Evolutionary conservation across 78 protist species (phyloP).

Genomic region (Dictyostelium intermedium): DNA sequence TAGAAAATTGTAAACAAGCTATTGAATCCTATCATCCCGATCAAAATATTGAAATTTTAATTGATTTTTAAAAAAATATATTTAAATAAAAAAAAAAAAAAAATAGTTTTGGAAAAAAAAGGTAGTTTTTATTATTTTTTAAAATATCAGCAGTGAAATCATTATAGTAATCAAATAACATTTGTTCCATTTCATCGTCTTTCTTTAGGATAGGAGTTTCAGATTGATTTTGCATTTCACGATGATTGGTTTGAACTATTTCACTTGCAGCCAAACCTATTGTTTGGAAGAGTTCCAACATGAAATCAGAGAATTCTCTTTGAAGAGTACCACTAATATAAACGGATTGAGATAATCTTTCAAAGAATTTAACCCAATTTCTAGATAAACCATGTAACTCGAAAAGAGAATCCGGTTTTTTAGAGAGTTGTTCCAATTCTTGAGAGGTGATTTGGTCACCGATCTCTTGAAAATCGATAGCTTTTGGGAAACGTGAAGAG

Average conservation of each 20-base stretch:
- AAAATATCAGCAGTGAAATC: neutral
- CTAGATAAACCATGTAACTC: neutral
- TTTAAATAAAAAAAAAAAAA: neutral
- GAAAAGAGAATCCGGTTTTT: neutral
- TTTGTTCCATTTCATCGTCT: slow-evolving; percentile 14
- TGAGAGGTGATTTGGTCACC: neutral
- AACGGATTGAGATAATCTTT: neutral
- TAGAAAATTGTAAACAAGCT: neutral
- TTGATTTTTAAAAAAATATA: slow-evolving; percentile 2
- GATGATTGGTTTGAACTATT: slow-evolving; percentile 10
- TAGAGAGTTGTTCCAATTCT: neutral
- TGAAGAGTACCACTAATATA: neutral
- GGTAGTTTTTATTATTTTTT: neutral
- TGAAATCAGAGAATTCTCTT: neutral
- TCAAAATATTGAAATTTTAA: neutral
- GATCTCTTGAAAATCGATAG: neutral
- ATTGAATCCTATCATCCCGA: slow-evolving; percentile 7
- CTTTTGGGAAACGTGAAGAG: neutral
- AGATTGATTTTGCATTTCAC: neutral
- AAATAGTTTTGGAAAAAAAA: neutral
- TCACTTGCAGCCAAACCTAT: slow-evolving; percentile 6
- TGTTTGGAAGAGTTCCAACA: neutral
- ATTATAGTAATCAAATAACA: slow-evolving; percentile 1
- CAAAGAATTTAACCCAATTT: neutral
- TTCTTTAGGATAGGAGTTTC: neutral